These are phyloP conservation scores for Aspergillus novofumigatus DNA, from an alignment of 2,329 filamentous ascomycete species.

Conservation along the genomic window DNA sequence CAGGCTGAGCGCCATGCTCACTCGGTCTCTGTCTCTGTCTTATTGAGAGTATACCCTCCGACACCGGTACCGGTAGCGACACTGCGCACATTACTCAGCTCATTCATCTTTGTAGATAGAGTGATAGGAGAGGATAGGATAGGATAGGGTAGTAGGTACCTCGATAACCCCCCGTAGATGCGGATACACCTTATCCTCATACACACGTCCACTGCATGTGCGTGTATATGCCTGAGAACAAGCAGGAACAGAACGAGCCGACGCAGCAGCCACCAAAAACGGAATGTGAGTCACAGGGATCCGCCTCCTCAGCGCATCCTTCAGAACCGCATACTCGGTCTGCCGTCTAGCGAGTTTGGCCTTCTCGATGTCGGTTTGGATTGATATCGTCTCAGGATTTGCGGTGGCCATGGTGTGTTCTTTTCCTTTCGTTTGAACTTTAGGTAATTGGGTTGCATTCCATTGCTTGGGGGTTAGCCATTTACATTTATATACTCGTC, in stretches of 20 bases:
- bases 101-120: no score
- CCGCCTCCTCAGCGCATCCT: slow-evolving; percentile 2
- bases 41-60: no score
- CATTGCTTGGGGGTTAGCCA: background rate
- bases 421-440: no score
- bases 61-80: no score
- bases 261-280: background rate
- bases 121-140: no score
- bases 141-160: no score
- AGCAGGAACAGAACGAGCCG: no score
- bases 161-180: background rate
- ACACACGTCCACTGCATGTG: no score
- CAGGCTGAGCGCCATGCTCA: background rate
- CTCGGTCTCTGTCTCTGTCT: no score
- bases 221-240: no score
- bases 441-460: no score
- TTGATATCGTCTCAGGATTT: background rate
- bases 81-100: no score
- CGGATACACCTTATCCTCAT: background rate
- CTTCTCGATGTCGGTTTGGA: slow-evolving; percentile 4
- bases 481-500: background rate
- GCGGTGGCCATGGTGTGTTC: background rate
- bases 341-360: slow-evolving; percentile 6
- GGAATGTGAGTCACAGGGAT: background rate
- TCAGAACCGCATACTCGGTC: slow-evolving; percentile 6